Base-by-base conservation (phyloP, 345 rosid genomes). In the Pelargonium nanum region DNA sequence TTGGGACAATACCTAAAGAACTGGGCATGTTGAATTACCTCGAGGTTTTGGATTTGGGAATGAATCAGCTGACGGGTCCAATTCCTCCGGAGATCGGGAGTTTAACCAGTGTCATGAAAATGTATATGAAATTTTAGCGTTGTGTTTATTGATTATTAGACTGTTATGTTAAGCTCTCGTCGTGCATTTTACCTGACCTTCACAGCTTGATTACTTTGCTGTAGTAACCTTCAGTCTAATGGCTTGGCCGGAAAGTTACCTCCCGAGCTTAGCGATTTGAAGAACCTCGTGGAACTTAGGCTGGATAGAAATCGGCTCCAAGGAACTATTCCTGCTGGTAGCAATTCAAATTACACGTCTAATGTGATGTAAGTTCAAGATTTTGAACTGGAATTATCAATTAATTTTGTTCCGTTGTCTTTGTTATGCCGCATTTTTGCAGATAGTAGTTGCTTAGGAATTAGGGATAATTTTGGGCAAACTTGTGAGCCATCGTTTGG, bases 201-300 rank as follows among this genome's bases (percentile, higher is more conserved):
- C 65, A 55, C 22, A 25, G 6, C n/a, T 53, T 48, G 17, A 60
- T 24, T 26, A 51, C 55, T 40, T 50, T 68, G 56, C 62, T 76
- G 70, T 81, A 93, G 99, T 80, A 85, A 89, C 77, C 92, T 93
- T 61, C 88, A 87, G 82, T 81, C 92, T 58, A 93, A 93, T 74
- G 95, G 97, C 54, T 83, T 93, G 68, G 81, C 90, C 1, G 99
- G 99, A 19, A 78, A 57, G 62, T 57, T 93, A 63, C 99, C 97
- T 57, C 56, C 81, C 48, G 95, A 87, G 76, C 74, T 93, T 20
- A 88, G 96, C 66, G 78, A 84, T 73, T 75, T 93, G 75, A 84
- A 71, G 76, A 22, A 78, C 73, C 94, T 93, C 57, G 67, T 65
- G 76, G 99, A 84, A 66, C 99, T 93, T 70, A 73, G 65, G 61